Conservation (phyloP, 2,329 filamentous ascomycete genomes). For the Trichoderma sp. region DNA sequence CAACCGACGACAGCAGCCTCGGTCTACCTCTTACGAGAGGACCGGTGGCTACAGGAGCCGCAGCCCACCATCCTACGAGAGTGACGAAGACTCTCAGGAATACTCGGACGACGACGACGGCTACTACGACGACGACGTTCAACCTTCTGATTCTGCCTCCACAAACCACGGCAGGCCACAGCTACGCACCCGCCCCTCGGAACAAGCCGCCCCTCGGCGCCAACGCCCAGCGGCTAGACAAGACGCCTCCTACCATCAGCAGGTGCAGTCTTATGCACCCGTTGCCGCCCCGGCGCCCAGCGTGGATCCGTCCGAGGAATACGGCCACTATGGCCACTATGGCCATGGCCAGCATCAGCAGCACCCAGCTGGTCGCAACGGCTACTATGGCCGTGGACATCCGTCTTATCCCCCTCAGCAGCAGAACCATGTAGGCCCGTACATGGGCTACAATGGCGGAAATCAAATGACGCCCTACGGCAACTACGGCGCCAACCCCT, state of each 20-base stretch:
- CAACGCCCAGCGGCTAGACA: conserved; percentile 29
- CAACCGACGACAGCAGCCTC: conserved; percentile 29
- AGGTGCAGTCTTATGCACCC: conserved; percentile 38
- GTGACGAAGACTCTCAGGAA: conserved; percentile 37
- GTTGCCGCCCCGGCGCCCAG: conserved; percentile 56
- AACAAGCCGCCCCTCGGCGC: conserved; percentile 31
- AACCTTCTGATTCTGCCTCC: conserved; percentile 60
- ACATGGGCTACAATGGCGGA: conserved; percentile 36
- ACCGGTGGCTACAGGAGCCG: conserved; percentile 26
- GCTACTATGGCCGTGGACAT: conserved; percentile 26
- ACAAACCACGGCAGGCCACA: conserved; percentile 35
- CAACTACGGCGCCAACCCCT: conserved; percentile 41
- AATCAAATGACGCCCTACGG: conserved; percentile 50
- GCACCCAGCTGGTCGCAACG: conserved; percentile 27
- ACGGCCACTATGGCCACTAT: conserved; percentile 44
- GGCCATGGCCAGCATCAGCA: conserved; percentile 22
- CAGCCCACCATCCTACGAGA: conserved; percentile 37
- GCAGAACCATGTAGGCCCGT: conserved; percentile 45
- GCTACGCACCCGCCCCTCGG: conserved; percentile 23
- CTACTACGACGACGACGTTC: conserved; percentile 49
- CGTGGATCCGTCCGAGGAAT: conserved; percentile 65
- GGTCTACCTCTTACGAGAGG: conserved; percentile 15
- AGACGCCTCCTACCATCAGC: conserved; percentile 39
- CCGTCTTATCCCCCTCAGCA: conserved; percentile 19
- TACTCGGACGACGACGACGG: conserved; percentile 31